Conservation (phyloP, 768 basidiomycete species). For the Cyathus striatus region DNA sequence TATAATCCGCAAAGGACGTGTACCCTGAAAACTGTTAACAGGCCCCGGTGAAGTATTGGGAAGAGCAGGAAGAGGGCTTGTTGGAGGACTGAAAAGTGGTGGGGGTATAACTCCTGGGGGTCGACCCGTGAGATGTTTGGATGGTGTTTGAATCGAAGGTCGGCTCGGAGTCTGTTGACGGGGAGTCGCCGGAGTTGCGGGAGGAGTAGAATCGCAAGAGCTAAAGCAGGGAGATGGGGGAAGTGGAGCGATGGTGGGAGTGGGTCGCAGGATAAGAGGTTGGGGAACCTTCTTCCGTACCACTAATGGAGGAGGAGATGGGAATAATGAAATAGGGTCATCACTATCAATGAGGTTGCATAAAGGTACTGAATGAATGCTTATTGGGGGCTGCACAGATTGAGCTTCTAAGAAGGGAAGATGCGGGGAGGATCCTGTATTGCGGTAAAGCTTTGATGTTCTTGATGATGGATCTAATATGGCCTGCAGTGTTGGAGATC, state of each 20-base stretch:
- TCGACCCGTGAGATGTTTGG: slow-evolving; percentile 11
- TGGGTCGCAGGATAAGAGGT: slow-evolving; percentile 30
- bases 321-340: slow-evolving; percentile 28
- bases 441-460: slow-evolving; percentile 13
- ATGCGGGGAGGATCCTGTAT: slow-evolving; percentile 18
- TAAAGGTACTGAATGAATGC: slow-evolving; percentile 1
- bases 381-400: background rate
- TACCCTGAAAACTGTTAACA: background rate
- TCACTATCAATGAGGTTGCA: background rate
- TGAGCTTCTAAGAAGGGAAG: slow-evolving; percentile 11
- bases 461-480: slow-evolving; percentile 13
- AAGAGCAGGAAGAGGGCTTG: slow-evolving; percentile 28
- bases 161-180: slow-evolving; percentile 12
- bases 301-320: slow-evolving; percentile 30
- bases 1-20: slow-evolving; percentile 11
- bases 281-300: slow-evolving; percentile 30
- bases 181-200: slow-evolving; percentile 36
- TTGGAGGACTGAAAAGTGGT: slow-evolving; percentile 28
- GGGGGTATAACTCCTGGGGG: slow-evolving; percentile 20
- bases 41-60: slow-evolving; percentile 15
- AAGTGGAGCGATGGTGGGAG: slow-evolving; percentile 19
- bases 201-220: slow-evolving; percentile 36
- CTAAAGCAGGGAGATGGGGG: slow-evolving; percentile 25
- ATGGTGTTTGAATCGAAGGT: slow-evolving; percentile 14
- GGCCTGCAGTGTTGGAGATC: slow-evolving; percentile 10